Conservation (phyloP, 306 rosid species). For the Ammopiptanthus mongolicus region DNA sequence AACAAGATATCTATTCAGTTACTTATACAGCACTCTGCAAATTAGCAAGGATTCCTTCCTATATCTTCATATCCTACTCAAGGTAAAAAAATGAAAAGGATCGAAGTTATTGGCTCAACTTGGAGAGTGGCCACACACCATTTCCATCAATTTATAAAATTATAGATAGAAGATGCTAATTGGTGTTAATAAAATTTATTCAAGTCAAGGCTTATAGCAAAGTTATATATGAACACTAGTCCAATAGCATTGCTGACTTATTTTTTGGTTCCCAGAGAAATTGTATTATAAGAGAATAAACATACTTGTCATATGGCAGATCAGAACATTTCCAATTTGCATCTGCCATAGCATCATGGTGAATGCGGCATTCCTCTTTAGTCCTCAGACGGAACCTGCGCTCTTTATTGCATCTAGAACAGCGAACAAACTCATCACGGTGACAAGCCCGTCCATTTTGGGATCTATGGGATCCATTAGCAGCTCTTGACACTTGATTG, state of each 20-base stretch:
- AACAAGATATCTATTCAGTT: not conserved
- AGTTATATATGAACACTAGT: not conserved
- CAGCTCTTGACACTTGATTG: constrained; percentile 60
- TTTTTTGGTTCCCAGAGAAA: not conserved
- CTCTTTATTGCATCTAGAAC: constrained; percentile 73
- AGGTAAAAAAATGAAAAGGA: not conserved
- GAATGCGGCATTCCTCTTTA: constrained; percentile 79
- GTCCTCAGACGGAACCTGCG: constrained; percentile 91
- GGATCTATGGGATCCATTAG: constrained; percentile 61
- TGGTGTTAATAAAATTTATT: not conserved
- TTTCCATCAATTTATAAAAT: not conserved
- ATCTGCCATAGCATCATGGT: constrained; percentile 89
- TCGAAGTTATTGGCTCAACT: not conserved
- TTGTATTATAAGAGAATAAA: not conserved
- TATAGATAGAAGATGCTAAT: not conserved
- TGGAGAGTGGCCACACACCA: not conserved
- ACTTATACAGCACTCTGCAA: not conserved
- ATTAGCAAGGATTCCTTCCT: not conserved
- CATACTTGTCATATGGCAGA: constrained; percentile 91
- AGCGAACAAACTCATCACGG: constrained; percentile 83
- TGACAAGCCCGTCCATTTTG: constrained; percentile 70
- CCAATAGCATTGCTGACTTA: not conserved
- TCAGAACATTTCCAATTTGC: constrained; percentile 78
- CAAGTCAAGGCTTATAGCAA: not conserved
- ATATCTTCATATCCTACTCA: not conserved